Evolutionary conservation across 257 asterid genomes (phyloP).

Genomic region (Nicotiana benthamiana): DNA sequence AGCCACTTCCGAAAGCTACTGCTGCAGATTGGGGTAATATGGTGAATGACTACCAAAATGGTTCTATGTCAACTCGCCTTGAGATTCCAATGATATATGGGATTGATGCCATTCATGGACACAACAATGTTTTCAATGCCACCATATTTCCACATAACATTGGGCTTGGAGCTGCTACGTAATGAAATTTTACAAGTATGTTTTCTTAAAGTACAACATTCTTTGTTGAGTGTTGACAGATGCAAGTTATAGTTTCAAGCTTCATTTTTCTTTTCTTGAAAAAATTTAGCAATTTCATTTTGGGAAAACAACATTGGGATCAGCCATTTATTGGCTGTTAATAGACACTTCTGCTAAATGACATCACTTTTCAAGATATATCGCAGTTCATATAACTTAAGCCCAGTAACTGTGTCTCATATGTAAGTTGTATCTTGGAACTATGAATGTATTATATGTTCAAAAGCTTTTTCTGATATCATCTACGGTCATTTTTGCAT

Average conservation of each 20-base stretch:
- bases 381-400: not conserved
- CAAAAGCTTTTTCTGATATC: not conserved
- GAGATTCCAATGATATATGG: slow-evolving; percentile 90
- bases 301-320: not conserved
- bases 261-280: not conserved
- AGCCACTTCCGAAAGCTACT: slow-evolving; percentile 66
- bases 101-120: slow-evolving; percentile 84
- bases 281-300: not conserved
- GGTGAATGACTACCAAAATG: slow-evolving; percentile 72
- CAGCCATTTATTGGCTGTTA: not conserved
- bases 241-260: not conserved
- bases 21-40: slow-evolving; percentile 70
- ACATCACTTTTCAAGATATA: not conserved
- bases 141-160: slow-evolving; percentile 85
- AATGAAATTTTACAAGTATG: slow-evolving; percentile 13
- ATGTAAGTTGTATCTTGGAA: not conserved
- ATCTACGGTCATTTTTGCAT: not conserved
- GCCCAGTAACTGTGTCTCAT: not conserved
- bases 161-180: slow-evolving; percentile 91
- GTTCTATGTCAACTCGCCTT: slow-evolving; percentile 66
- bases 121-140: slow-evolving; percentile 73
- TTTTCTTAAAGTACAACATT: not conserved
- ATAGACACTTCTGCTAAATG: not conserved
- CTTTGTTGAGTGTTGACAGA: not conserved
- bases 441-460: not conserved